phyloP scores from a whole-genome alignment of 306 rosid species.

The Citrullus amarus region DNA sequence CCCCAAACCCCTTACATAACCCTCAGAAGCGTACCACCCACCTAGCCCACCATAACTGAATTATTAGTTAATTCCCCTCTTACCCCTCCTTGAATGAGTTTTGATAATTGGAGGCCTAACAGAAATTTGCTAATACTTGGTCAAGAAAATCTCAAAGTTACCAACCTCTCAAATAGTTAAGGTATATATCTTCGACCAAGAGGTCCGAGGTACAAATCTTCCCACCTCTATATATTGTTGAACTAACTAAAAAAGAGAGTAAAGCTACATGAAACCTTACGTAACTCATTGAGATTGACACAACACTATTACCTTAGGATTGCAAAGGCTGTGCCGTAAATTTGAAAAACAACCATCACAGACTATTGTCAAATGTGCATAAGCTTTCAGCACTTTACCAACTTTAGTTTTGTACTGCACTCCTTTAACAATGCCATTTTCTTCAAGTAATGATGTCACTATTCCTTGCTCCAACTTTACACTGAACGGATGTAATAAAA shows the following conservation, averaged over 20 bases:
- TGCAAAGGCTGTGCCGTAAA: slow-evolving; percentile 45
- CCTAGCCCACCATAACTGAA: no score
- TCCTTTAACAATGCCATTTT: slow-evolving; percentile 40
- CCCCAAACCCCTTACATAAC: no score
- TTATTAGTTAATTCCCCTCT: no score
- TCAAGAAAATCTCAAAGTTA: no score
- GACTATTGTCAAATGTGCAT: slow-evolving; percentile 52
- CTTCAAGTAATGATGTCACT: slow-evolving; percentile 45
- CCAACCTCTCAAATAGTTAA: no score
- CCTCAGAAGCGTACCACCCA: no score
- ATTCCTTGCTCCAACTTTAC: slow-evolving; percentile 51
- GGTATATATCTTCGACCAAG: no score
- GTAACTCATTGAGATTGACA: background rate
- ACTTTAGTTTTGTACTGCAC: slow-evolving; percentile 50
- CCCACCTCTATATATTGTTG: no score
- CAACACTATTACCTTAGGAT: slow-evolving; percentile 33
- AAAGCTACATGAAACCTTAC: background rate
- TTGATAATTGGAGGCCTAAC: no score
- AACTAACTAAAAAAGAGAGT: no score
- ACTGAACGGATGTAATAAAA: slow-evolving; percentile 15
- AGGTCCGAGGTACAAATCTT: no score
- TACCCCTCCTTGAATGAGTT: no score
- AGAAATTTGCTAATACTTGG: background rate
- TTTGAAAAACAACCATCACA: slow-evolving; percentile 73
- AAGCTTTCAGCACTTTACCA: slow-evolving; percentile 32